phyloP scores from a whole-genome alignment of 345 rosid species.

The Rhodamnia rubescens region DNA sequence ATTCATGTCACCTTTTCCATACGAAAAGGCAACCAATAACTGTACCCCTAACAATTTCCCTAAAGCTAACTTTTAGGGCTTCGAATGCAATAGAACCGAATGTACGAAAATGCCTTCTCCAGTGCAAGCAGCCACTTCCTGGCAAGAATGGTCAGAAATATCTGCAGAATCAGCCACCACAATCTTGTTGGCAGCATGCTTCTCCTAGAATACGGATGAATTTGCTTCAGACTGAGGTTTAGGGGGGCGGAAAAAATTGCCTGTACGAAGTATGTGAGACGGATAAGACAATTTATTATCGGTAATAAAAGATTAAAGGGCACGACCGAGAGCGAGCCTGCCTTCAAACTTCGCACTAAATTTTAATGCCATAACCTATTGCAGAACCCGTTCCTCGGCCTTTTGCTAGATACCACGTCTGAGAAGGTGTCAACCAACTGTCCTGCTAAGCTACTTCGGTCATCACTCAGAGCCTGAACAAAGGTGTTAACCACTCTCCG shows the following conservation, averaged over 20 bases:
- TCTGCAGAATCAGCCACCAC: neutral
- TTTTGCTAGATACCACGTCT: conserved; percentile 64
- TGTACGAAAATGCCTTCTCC: neutral
- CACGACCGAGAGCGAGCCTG: conserved; percentile 5
- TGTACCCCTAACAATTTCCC: neutral
- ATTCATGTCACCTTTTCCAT: neutral
- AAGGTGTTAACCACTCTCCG: conserved; percentile 85
- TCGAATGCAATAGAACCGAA: neutral
- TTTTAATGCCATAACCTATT: conserved; percentile 49
- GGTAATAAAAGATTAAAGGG: conserved; percentile 18
- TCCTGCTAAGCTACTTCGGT: conserved; percentile 82
- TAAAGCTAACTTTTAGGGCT: neutral
- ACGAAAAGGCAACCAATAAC: neutral
- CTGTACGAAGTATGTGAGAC: neutral
- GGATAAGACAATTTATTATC: neutral
- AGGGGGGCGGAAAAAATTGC: neutral
- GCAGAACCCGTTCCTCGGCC: conserved; percentile 52
- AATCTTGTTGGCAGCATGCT: neutral
- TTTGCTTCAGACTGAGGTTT: neutral
- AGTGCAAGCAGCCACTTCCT: neutral
- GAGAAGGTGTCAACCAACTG: conserved; percentile 83
- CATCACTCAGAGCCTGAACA: conserved; percentile 75
- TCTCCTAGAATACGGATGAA: neutral
- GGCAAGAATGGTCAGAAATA: neutral
- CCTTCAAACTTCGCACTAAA: neutral